Evolutionary conservation across 768 basidiomycete species (phyloP).

Genomic region (Cystobasidium onofrii): DNA sequence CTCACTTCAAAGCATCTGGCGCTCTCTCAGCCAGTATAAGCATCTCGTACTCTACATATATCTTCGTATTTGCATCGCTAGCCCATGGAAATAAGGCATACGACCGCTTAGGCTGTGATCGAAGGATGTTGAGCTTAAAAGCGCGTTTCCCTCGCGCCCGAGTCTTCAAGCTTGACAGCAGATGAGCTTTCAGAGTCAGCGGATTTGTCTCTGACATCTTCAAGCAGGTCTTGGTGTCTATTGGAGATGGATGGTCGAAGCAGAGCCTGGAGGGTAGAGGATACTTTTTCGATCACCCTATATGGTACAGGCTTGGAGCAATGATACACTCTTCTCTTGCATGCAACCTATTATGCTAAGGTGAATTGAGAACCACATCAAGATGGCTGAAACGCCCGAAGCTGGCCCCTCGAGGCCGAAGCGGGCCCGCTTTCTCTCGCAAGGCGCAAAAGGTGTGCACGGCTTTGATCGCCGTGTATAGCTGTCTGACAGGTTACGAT

Average conservation of each 20-base stretch:
- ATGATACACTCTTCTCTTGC: not conserved
- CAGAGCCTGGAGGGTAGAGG: not conserved
- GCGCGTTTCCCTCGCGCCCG: constrained; percentile 25
- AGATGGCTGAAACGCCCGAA: not conserved
- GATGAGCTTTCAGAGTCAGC: constrained; percentile 2
- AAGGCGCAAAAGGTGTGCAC: not conserved
- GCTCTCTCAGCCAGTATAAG: constrained; percentile 54
- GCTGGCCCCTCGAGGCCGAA: constrained; percentile 13
- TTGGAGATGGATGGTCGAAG: not conserved
- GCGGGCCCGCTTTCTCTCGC: not conserved
- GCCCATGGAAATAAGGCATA: constrained; percentile 67
- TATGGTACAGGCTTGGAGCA: not conserved
- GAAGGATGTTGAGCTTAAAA: constrained; percentile 29
- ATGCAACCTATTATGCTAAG: not conserved
- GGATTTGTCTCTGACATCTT: not conserved
- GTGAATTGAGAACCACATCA: not conserved
- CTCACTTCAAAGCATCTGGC: not conserved
- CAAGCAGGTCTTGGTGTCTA: not conserved
- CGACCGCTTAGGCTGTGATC: constrained; percentile 51
- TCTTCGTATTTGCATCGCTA: constrained; percentile 52
- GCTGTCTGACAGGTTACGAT: not conserved
- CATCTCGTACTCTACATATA: constrained; percentile 67
- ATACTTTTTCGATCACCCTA: not conserved
- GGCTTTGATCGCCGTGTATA: not conserved
- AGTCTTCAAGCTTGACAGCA: not conserved